Conservation (phyloP, 1,139 yeast genomes). For the Arxiozyma telluris region DNA sequence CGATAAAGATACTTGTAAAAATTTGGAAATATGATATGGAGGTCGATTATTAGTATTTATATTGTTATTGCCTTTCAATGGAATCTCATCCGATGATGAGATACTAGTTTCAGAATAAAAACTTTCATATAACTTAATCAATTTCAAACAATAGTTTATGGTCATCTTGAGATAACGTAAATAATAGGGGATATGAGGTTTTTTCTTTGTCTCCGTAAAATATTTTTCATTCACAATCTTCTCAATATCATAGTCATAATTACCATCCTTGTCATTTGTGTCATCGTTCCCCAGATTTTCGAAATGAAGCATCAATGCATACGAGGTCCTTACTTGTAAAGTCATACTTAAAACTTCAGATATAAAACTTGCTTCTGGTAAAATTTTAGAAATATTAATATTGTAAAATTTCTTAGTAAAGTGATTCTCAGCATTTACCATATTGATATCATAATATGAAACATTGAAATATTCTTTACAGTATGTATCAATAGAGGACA, state of each 20-base stretch:
- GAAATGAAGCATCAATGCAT: conserved; percentile 24
- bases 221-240: neutral
- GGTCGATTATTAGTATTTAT: conserved; percentile 13
- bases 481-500: conserved; percentile 6
- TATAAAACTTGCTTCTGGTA: conserved; percentile 16
- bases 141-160: conserved; percentile 13
- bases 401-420: conserved; percentile 5
- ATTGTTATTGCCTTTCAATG: conserved; percentile 10
- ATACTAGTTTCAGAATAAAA: conserved; percentile 10
- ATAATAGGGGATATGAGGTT: conserved; percentile 14
- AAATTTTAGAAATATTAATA: conserved; percentile 9
- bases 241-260: conserved; percentile 4
- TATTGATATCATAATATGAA: conserved; percentile 4
- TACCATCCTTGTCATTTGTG: neutral
- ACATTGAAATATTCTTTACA: conserved; percentile 10
- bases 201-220: neutral
- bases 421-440: neutral
- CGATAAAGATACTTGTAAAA: conserved; percentile 20
- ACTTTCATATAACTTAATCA: conserved; percentile 15
- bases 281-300: conserved; percentile 12
- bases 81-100: neutral
- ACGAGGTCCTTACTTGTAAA: conserved; percentile 20
- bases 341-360: conserved; percentile 18
- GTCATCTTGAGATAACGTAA: conserved; percentile 18
- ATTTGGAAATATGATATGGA: conserved; percentile 18